phyloP scores from a whole-genome alignment of 2,329 filamentous ascomycete genomes.

The Hypoxylon sp. region DNA sequence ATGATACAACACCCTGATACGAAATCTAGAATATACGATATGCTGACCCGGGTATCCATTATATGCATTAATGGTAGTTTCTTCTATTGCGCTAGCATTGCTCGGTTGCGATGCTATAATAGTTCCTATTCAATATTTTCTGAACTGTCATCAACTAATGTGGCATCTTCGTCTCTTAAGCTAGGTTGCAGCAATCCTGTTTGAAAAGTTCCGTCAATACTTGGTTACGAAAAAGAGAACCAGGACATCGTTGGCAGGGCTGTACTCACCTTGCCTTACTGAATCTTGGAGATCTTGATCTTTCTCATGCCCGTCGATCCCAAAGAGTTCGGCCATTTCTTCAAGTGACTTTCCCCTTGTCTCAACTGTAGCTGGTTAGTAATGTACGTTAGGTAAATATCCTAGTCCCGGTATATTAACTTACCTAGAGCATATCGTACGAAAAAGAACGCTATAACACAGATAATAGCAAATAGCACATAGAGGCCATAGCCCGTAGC shows the following conservation, averaged over 20 bases:
- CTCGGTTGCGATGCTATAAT: background rate
- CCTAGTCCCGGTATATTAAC: too few species aligned
- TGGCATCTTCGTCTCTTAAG: slow-evolving; percentile 32
- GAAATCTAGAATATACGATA: too few species aligned
- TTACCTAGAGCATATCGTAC: slow-evolving; percentile 49
- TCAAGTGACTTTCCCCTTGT: slow-evolving; percentile 47
- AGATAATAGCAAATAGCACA: slow-evolving; percentile 48
- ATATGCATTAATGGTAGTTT: background rate
- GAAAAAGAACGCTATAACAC: slow-evolving; percentile 51
- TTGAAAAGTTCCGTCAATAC: slow-evolving; percentile 3
- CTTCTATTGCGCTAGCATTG: background rate
- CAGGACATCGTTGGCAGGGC: too few species aligned
- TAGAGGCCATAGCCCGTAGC: slow-evolving; percentile 51
- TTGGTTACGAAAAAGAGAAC: background rate
- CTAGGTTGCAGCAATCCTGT: slow-evolving; percentile 32
- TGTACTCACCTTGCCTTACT: slow-evolving; percentile 42
- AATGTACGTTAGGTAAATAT: background rate
- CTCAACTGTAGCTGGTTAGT: slow-evolving; percentile 40
- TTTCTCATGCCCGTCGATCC: slow-evolving; percentile 42
- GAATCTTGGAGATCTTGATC: slow-evolving; percentile 28
- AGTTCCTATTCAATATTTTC: slow-evolving; percentile 16
- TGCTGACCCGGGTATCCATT: background rate
- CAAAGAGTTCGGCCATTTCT: slow-evolving; percentile 51
- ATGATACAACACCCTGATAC: too few species aligned
- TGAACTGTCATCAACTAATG: slow-evolving; percentile 23